A percentile compares a stretch with the other conserved stretches of the same genome.
These are phyloP conservation scores for Salpingoeca rosetta DNA, from an alignment of 78 protist species.

Conservation along the genomic window DNA sequence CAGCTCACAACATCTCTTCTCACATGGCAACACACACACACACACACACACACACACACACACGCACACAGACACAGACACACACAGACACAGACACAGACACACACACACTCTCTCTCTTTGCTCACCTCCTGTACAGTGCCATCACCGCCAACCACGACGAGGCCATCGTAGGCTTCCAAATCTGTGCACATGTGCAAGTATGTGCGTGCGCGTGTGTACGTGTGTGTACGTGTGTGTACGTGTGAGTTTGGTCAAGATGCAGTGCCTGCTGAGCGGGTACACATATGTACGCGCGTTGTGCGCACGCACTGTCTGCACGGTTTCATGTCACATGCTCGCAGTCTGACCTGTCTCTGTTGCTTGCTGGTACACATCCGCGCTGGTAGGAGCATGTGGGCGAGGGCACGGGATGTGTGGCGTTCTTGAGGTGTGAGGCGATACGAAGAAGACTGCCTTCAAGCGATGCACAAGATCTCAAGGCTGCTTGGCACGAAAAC, in stretches of 20 bases:
- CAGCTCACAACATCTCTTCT: too few species aligned
- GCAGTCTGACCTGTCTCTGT: too few species aligned
- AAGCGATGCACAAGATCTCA: neutral
- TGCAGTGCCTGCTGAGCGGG: neutral
- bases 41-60: neutral
- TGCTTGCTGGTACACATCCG: too few species aligned
- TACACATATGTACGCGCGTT: neutral
- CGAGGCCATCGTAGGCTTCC: neutral
- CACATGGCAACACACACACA: neutral
- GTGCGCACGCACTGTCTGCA: neutral
- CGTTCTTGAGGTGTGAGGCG: too few species aligned
- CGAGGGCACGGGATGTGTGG: too few species aligned
- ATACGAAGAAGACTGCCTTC: too few species aligned
- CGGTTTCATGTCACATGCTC: neutral
- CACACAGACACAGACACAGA: neutral
- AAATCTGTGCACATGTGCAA: neutral
- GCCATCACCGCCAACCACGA: neutral
- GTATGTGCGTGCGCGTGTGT: neutral
- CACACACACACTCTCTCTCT: neutral
- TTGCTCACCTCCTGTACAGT: neutral
- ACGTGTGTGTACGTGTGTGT: neutral
- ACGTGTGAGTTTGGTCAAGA: neutral
- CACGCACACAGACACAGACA: too few species aligned
- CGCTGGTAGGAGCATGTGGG: too few species aligned
- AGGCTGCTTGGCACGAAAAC: neutral